phyloP scores from a whole-genome alignment of 2,329 filamentous ascomycete genomes.

The Pseudocercospora macadamiae region DNA sequence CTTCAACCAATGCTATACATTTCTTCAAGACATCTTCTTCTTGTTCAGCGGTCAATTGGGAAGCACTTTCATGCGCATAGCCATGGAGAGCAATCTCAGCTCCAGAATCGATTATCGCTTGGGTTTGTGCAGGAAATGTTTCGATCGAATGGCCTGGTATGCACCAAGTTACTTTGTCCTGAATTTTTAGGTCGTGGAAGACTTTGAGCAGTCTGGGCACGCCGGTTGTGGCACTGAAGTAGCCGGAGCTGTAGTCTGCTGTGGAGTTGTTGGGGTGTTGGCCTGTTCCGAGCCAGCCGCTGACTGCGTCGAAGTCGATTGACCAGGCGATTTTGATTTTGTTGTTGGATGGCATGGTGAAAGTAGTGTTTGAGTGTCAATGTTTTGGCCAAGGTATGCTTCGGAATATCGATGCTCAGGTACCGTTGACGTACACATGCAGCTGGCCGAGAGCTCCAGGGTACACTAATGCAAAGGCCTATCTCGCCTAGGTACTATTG shows the following conservation, averaged over 20 bases:
- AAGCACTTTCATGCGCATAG: slow-evolving; percentile 53
- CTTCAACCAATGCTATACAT: slow-evolving; percentile 50
- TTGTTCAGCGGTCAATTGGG: slow-evolving; percentile 52
- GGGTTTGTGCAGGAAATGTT: slow-evolving; percentile 57
- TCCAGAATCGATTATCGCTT: slow-evolving; percentile 55
- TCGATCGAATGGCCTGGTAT: slow-evolving; percentile 63
- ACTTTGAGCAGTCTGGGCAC: slow-evolving; percentile 59
- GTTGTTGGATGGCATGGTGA: slow-evolving; percentile 14
- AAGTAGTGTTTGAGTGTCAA: background rate
- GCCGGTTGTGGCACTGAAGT: slow-evolving; percentile 61
- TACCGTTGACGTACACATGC: slow-evolving; percentile 9
- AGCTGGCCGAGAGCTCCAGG: background rate
- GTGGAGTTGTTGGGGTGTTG: slow-evolving; percentile 56
- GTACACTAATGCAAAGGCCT: background rate
- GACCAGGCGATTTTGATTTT: slow-evolving; percentile 47
- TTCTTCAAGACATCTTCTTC: slow-evolving; percentile 55
- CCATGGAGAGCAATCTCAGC: slow-evolving; percentile 57
- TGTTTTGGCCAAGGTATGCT: too few relatives aligned
- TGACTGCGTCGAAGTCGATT: slow-evolving; percentile 62
- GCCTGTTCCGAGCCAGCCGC: slow-evolving; percentile 63
- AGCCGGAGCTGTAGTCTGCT: slow-evolving; percentile 59
- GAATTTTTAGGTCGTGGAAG: slow-evolving; percentile 55
- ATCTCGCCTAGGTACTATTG: background rate
- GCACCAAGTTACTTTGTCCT: slow-evolving; percentile 62
- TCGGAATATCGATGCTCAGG: too few relatives aligned